phyloP scores from a whole-genome alignment of 78 protist species.

The Pigoraptor vietnamica region DNA sequence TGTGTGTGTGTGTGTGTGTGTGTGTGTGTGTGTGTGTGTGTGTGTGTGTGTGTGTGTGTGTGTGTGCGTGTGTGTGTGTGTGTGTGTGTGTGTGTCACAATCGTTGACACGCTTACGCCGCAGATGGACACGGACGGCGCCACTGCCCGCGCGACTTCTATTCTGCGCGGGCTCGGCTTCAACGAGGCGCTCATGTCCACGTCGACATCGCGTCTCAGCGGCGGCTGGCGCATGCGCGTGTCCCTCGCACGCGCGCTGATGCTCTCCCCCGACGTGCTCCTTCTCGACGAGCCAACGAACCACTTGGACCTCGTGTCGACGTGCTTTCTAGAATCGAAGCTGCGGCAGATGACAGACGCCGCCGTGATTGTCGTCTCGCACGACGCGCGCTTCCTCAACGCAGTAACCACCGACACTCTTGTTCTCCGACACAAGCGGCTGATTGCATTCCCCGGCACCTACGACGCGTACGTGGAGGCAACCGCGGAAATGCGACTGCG shows the following conservation, averaged over 20 bases:
- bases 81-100: not conserved
- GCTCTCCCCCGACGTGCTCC: slow-evolving; percentile 73
- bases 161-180: slow-evolving; percentile 21
- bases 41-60: too few species aligned
- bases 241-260: slow-evolving; percentile 89
- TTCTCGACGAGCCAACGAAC: slow-evolving; percentile 82
- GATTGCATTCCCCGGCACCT: slow-evolving; percentile 35
- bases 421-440: slow-evolving; percentile 62
- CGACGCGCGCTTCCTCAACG: slow-evolving; percentile 73
- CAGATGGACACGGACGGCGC: not conserved
- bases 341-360: not conserved
- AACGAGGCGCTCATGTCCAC: not conserved
- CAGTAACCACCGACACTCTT: slow-evolving; percentile 28
- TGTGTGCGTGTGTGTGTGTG: not conserved
- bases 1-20: too few species aligned
- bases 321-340: not conserved
- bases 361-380: slow-evolving; percentile 79
- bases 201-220: slow-evolving; percentile 45
- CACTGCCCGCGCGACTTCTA: slow-evolving; percentile 18
- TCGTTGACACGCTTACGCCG: not conserved
- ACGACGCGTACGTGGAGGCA: slow-evolving; percentile 10
- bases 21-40: too few species aligned
- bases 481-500: not conserved
- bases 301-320: slow-evolving; percentile 11
- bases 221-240: slow-evolving; percentile 96